Conservation (phyloP, 805 yeast species). For the Candida glaebosa region DNA sequence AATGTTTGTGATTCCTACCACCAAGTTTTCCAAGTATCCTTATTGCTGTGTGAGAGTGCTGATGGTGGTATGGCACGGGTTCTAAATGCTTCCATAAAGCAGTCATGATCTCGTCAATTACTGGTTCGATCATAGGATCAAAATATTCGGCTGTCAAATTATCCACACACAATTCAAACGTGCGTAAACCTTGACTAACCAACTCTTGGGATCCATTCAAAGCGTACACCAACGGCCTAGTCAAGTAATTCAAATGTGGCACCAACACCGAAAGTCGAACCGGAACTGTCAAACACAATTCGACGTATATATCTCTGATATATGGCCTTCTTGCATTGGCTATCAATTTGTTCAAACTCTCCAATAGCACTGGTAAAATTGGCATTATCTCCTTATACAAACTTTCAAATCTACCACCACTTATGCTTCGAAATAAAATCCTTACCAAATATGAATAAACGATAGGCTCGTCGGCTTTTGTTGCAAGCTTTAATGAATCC, state of each 20-base stretch:
- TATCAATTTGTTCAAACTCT: conserved; percentile 79
- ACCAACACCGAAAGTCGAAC: conserved; percentile 90
- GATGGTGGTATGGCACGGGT: conserved; percentile 93
- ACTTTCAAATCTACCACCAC: conserved; percentile 94
- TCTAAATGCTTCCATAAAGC: conserved; percentile 88
- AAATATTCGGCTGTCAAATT: conserved; percentile 94
- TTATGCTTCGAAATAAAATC: conserved; percentile 87
- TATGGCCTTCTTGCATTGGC: conserved; percentile 81
- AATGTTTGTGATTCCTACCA: conserved; percentile 86
- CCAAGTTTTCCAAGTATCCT: conserved; percentile 93
- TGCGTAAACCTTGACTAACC: conserved; percentile 90
- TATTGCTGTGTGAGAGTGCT: conserved; percentile 91
- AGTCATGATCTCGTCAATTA: conserved; percentile 87
- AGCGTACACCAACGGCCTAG: conserved; percentile 90
- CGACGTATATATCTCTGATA: conserved; percentile 92
- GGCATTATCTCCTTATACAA: conserved; percentile 93
- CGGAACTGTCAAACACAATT: conserved; percentile 91
- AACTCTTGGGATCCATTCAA: conserved; percentile 86
- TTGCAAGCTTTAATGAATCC: conserved; percentile 72
- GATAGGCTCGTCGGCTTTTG: conserved; percentile 86
- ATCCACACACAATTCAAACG: conserved; percentile 93
- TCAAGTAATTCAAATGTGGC: conserved; percentile 83
- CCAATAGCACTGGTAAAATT: conserved; percentile 77
- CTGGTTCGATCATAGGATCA: conserved; percentile 97
- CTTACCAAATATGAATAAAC: conserved; percentile 86